These are phyloP conservation scores for Entomortierella parvispora DNA, from an alignment of 192 early-diverging fungal species.

Conservation along the genomic window DNA sequence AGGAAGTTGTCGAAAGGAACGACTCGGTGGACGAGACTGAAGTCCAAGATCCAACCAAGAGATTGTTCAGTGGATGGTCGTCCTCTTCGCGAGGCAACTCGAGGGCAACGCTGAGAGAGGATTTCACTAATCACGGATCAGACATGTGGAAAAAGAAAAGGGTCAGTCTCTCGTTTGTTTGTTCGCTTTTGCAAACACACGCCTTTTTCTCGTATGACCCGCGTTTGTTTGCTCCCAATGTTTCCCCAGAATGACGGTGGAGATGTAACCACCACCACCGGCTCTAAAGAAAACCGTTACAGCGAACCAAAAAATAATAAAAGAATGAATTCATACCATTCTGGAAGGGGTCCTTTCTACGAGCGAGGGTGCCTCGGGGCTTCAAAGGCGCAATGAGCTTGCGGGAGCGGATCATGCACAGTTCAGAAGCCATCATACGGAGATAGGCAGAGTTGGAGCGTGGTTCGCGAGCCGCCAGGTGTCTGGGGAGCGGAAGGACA, in stretches of 20 bases:
- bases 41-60: slow-evolving; percentile 36
- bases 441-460: slow-evolving; percentile 59
- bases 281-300: background rate
- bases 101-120: slow-evolving; percentile 12
- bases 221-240: background rate
- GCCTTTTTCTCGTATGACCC: background rate
- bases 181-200: slow-evolving; percentile 3
- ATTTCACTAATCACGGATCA: slow-evolving; percentile 21
- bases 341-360: slow-evolving; percentile 53
- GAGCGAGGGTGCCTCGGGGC: slow-evolving; percentile 53
- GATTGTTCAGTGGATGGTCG: slow-evolving; percentile 34
- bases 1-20: slow-evolving; percentile 24
- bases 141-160: background rate
- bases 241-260: background rate
- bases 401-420: slow-evolving; percentile 62
- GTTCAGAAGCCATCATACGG: slow-evolving; percentile 59
- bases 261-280: background rate
- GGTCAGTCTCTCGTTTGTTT: background rate
- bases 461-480: slow-evolving; percentile 43
- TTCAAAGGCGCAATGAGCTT: slow-evolving; percentile 58
- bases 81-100: slow-evolving; percentile 31
- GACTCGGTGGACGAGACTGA: slow-evolving; percentile 43
- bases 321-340: slow-evolving; percentile 15
- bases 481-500: slow-evolving; percentile 34
- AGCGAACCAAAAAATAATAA: background rate